Conservation (phyloP, 1,139 yeast species). For the Pichia sp. region DNA sequence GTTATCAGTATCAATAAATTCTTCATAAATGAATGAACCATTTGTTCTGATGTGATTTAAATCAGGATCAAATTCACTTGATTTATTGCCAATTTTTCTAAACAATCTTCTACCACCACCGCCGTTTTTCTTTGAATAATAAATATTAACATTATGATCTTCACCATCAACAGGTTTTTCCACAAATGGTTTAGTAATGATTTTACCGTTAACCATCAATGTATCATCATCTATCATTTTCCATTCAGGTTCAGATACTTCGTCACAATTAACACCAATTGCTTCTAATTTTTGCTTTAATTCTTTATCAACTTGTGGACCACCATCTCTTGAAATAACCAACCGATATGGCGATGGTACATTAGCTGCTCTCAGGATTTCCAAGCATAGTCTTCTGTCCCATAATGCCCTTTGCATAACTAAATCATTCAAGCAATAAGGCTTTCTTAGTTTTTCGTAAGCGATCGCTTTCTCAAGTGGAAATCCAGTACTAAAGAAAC, state of each 20-base stretch:
- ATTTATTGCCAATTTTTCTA: slow-evolving; percentile 94
- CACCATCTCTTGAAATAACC: slow-evolving; percentile 93
- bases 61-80: slow-evolving; percentile 90
- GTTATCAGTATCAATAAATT: slow-evolving; percentile 96
- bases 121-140: slow-evolving; percentile 81
- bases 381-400: slow-evolving; percentile 89
- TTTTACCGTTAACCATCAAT: slow-evolving; percentile 65
- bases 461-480: slow-evolving; percentile 93
- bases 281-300: slow-evolving; percentile 47
- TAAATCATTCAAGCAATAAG: slow-evolving; percentile 83
- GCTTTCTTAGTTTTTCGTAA: slow-evolving; percentile 84
- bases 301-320: slow-evolving; percentile 75
- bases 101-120: slow-evolving; percentile 96
- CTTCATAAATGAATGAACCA: slow-evolving; percentile 89
- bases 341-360: slow-evolving; percentile 88
- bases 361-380: slow-evolving; percentile 69
- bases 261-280: slow-evolving; percentile 51
- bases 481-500: slow-evolving; percentile 92
- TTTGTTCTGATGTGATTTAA: slow-evolving; percentile 70
- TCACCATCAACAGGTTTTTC: slow-evolving; percentile 99
- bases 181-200: slow-evolving; percentile 82
- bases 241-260: slow-evolving; percentile 69
- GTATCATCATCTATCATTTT: slow-evolving; percentile 87
- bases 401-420: slow-evolving; percentile 88
- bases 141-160: slow-evolving; percentile 93